Evolutionary conservation across 352 stramenopile genomes (phyloP), one percentile per base, ranked within the genome.

Genomic region (Phytophthora quininea): DNA sequence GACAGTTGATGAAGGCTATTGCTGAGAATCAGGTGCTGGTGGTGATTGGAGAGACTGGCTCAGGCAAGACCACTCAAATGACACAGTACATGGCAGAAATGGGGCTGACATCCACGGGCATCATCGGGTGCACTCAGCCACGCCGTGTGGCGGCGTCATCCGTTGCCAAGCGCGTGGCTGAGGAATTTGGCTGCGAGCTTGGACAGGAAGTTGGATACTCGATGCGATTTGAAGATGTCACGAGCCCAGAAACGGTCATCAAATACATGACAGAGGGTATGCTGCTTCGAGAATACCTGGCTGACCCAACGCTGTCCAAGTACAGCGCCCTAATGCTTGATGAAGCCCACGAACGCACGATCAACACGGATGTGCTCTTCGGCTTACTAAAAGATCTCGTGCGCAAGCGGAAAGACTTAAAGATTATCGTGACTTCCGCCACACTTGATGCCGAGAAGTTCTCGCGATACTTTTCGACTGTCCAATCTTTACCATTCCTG

Each of bases 201-300:
- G 96, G 96, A 6, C 86, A 98, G 54, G 90, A 98, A 73, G 93
- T 98, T 10, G 98, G 98, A 19, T 96, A 94, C 59, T 84, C 86
- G 19, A 99, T 98, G 58, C 92, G 85, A 64, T 94, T 97, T 42
- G 85, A 96, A 48, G 88, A 95, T 62, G 88, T 89, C 19, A 94
- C 89, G 4, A 89, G 74, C n/a, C 73, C 81, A 2, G 84, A 98
- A 57, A 99, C 97, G 1, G 90, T 98, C 53, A 99, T 99, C 71
- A 99, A 99, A 84, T 99, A 99, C 79, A 99, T 99, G 97, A 99
- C 97, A 2, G 98, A 99, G 82, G 98, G 98, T 80, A 99, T 99
- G 97, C 77, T 99, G 1, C 90, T 99, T 80, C 90, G 98, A 67
- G 98, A 99, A 77, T 99, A 99, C 73, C 82, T 99, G 12, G 94